Evolutionary conservation across 805 yeast genomes (phyloP), one percentile per base, ranked within the genome.

Genomic region (Suhomyces tanzawaensis): DNA sequence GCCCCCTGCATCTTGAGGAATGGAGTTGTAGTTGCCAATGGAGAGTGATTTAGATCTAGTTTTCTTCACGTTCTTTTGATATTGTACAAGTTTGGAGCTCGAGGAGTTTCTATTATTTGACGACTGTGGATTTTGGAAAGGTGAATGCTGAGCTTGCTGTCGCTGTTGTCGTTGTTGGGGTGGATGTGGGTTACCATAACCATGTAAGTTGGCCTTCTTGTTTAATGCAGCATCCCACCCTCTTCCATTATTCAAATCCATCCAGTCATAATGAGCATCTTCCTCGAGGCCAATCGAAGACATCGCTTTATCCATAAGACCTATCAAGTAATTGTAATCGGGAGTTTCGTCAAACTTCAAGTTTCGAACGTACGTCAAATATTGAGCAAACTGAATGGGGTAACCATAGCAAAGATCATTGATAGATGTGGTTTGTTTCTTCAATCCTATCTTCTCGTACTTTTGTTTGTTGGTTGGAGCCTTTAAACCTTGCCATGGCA

Each of bases 401-500:
- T 82, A 79, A 7, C 95, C 95, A 48, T 81, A 82, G 52, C 96
- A 85, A 43, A 93, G 72, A 49, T 88, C 97, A 51, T 76, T 77
- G 44, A 90, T 84, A 34, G 85, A 82, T 1, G 99, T 91, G 2
- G 88, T 75, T 66, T 90, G 88, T 62, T 93, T 93, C 70, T 89
- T 91, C 59, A 90, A 95, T 43, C 99, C 98, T 61, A 93, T 93
- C 61, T 89, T 90, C 62, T 93, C 98, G 64, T 93, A 93, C 67
- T 93, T 93, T 55, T 88, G 96, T 66, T 93, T 91, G 72, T 93
- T 93, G 28, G 96, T 90, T 48, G 96, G 96, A 5, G 99, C 99
- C 63, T 93, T 91, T 50, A 93, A 74, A 18, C 99, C 99, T 71
- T 93, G 99, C 99, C 99, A 93, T 45, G 99, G 99, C 55, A 93